Percentiles rank a stretch among this genome's conserved stretches.
Conservation (phyloP, 192 early-diverging fungal genomes). For the Obelidium mucronatum region DNA sequence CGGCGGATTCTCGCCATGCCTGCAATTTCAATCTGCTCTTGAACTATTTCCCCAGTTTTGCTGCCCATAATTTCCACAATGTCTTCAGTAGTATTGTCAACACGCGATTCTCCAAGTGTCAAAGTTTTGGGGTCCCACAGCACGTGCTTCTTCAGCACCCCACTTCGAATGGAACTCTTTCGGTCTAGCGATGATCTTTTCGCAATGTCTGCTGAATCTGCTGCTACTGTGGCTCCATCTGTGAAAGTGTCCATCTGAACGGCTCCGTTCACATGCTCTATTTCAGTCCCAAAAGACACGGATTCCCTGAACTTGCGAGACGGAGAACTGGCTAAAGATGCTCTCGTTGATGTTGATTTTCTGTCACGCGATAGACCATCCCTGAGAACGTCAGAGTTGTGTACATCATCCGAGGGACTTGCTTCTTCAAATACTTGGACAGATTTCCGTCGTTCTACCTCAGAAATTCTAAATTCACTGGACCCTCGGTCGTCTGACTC, state of each 20-base stretch:
- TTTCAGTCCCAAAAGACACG: background rate
- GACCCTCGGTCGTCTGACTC: too few relatives aligned
- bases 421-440: background rate
- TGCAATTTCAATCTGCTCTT: background rate
- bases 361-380: background rate
- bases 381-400: background rate
- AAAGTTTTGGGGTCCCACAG: background rate
- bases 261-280: background rate
- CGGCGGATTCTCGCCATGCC: conserved; percentile 6
- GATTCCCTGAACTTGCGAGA: background rate
- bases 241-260: background rate
- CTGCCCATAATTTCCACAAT: too few relatives aligned
- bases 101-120: background rate
- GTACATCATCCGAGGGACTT: background rate
- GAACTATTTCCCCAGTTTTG: too few relatives aligned
- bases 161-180: background rate
- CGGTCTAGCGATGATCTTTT: background rate
- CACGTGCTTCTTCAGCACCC: background rate
- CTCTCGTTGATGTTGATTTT: background rate
- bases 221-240: background rate
- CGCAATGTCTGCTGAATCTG: background rate
- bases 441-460: background rate
- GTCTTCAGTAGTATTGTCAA: too few relatives aligned
- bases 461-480: background rate
- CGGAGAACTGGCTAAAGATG: background rate